Evolutionary conservation across 768 basidiomycete species (phyloP), one percentile per base, ranked within the genome.

Genomic region (Mycena filopes): DNA sequence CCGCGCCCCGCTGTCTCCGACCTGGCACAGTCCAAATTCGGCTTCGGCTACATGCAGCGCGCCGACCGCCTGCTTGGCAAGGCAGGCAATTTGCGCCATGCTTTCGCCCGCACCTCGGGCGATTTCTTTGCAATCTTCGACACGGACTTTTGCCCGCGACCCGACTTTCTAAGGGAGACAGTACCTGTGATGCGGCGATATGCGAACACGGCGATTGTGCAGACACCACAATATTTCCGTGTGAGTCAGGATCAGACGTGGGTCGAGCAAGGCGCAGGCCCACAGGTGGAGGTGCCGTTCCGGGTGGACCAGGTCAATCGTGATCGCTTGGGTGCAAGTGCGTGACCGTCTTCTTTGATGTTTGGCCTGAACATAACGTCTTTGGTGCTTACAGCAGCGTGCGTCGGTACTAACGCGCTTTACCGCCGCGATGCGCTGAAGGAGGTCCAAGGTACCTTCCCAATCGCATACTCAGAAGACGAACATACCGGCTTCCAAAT

Each of bases 91-190:
- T 55, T 75, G 28, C 74, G 73, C 15, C 72, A 73, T 31, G 72
- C 74, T 2, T 76, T 76, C 61, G 60, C 71, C 13, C 68, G 67
- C 23, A 76, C 74, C 2, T 41, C 69, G 33, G 74, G 73, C n/a
- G 75, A 75, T 40, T 76, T 72, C 69, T 76, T 76, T 59, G 69
- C 63, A 54, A 72, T 76, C 45, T 76, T 72, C 69, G 75, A 75
- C 59, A 72, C 75, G 21, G 73, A 76, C 43, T 75, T 75, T 57
- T 76, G 75, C 48, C 75, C 75, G 21, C 71, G 75, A 16, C 47
- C 55, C n/a, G 75, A 74, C 43, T 74, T 75, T 61, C 36, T 75
- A 38, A 63, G 65, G 47, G 72, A 73, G 33, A 66, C 70, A 29
- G 63, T 76, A 13, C 74, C 74, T 1, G 68, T 73, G 55, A 74